phyloP scores from a whole-genome alignment of 495 filamentous ascomycete species.

The Letharia lupina region DNA sequence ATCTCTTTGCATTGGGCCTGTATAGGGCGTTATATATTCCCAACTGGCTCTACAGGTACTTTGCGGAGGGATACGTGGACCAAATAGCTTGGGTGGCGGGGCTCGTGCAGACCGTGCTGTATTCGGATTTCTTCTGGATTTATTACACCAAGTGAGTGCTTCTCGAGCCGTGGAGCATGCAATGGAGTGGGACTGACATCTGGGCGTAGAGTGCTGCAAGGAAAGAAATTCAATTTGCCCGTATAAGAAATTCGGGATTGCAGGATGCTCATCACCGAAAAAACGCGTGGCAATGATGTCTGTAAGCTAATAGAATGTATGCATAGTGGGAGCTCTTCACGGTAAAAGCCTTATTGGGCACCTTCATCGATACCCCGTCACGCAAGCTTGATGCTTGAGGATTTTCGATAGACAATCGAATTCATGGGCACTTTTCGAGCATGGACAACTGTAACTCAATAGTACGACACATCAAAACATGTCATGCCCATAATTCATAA shows the following conservation, averaged over 20 bases:
- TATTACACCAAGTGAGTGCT: conserved; percentile 82
- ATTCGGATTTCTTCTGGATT: conserved; percentile 99
- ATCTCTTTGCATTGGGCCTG: conserved; percentile 86
- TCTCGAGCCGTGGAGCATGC: conserved; percentile 15
- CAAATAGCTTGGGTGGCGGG: conserved; percentile 78
- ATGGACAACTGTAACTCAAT: background rate
- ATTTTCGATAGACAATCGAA: background rate
- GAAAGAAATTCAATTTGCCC: conserved; percentile 79
- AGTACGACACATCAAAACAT: background rate
- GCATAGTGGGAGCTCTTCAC: background rate
- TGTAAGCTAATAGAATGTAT: conserved; percentile 2
- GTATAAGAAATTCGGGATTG: conserved; percentile 43
- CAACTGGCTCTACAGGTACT: conserved; percentile 92
- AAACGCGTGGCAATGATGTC: background rate
- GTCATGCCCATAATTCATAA: conserved; percentile 37
- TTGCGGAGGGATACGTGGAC: conserved; percentile 66
- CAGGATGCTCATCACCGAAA: background rate
- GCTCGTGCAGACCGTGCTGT: conserved; percentile 84
- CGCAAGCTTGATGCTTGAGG: background rate
- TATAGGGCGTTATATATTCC: conserved; percentile 96
- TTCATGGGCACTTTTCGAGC: background rate
- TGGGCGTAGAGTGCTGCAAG: conserved; percentile 59
- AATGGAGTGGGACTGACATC: conserved; percentile 22
- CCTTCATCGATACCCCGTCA: background rate
- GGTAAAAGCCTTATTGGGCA: background rate